These are phyloP conservation scores for Vaccinium corymbosum DNA, from an alignment of 148 eudicot species.

Conservation along the genomic window DNA sequence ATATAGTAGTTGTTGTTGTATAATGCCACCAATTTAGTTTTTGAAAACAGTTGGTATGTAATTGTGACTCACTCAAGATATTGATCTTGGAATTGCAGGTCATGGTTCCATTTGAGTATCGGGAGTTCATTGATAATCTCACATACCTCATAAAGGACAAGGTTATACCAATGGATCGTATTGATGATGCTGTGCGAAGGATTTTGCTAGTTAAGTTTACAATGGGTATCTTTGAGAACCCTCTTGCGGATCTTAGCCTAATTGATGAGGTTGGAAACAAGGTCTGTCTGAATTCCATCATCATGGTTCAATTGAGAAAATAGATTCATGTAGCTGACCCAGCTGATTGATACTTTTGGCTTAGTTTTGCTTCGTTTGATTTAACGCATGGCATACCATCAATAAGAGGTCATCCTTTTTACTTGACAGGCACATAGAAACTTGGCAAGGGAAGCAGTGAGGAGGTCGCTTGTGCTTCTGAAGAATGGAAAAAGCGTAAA, in stretches of 20 bases:
- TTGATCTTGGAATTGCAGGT: slow-evolving; percentile 39
- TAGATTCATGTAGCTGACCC: no score
- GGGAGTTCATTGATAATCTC: slow-evolving; percentile 64
- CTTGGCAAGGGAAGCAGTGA: slow-evolving; percentile 90
- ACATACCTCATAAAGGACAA: slow-evolving; percentile 63
- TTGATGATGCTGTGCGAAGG: slow-evolving; percentile 81
- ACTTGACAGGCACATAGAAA: slow-evolving; percentile 65
- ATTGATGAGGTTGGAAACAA: slow-evolving; percentile 66
- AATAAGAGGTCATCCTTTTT: background rate
- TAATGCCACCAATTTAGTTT: background rate
- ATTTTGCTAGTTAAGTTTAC: slow-evolving; percentile 77
- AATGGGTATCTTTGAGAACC: slow-evolving; percentile 84
- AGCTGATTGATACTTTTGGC: no score
- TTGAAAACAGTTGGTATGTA: background rate
- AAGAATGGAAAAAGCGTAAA: slow-evolving; percentile 65
- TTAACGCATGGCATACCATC: background rate
- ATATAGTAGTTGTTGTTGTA: background rate
- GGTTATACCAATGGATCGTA: slow-evolving; percentile 63
- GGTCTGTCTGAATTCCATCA: slow-evolving; percentile 35
- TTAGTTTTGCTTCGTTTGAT: no score
- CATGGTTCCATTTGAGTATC: slow-evolving; percentile 70
- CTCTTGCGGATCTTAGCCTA: slow-evolving; percentile 70
- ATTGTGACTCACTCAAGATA: background rate
- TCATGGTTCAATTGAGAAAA: background rate
- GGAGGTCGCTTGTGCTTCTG: slow-evolving; percentile 83